Base-by-base conservation (phyloP, 352 stramenopile species). In the Phytophthora niederhauseri region DNA sequence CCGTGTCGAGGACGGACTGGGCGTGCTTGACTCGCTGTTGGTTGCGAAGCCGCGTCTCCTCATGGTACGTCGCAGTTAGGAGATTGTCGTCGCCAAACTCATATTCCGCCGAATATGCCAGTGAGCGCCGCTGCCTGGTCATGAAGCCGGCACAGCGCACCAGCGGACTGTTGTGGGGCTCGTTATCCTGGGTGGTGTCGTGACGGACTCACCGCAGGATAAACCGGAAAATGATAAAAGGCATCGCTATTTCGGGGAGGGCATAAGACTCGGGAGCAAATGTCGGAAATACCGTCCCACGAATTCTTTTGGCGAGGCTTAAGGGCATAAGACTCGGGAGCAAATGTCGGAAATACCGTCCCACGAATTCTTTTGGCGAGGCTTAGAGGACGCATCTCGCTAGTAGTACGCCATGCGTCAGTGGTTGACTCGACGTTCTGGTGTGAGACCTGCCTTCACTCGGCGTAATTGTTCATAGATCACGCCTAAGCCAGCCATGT, bases 61-160 rank as follows among this genome's bases (percentile, higher is more conserved):
- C 78, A 11, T 78, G 62, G 59, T 76, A 73, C 15, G 70, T 80
- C 28, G 80, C 76, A 6, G 81, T 92, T 56, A 92, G 60, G 22
- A 90, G 53, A 41, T 90, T 92, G 34, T 85, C 78, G 6, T 89
- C 80, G 3, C 70, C 81, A 60, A 87, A 92, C 43, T 87, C 74
- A 63, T 92, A 92, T 55, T 92, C 84, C 11, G 81, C 80, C 14
- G 82, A 62, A 60, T 87, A 92, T 30, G 84, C 65, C 49, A 92
- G 61, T 22, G 76, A 73, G 3, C 69, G 72, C 55, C 78, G 80
- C 12, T 80, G 75, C 48, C 80, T 89, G 57, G 70, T 84, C 81
- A 91, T 89, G 51, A 54, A 73, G 57, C 24, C 45, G 36, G 24
- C 41, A 64, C 31, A 11, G 26, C 6, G 1, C 31, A 34, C 41